Conservation (phyloP, 2,329 filamentous ascomycete genomes). For the Hypoxylon sp. region DNA sequence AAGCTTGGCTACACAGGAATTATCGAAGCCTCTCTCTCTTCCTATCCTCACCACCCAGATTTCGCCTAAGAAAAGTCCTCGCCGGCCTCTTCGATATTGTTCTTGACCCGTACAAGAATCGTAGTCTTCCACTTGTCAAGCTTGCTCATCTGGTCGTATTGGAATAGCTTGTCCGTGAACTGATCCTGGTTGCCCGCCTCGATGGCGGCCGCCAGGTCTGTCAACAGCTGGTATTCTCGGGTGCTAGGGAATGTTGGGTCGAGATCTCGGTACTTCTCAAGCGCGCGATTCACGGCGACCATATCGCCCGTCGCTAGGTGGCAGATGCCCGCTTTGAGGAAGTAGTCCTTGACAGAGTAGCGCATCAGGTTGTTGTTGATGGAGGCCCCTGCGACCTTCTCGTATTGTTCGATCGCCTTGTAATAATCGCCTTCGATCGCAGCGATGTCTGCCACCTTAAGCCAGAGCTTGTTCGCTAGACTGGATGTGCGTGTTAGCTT, state of each 20-base stretch:
- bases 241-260: conserved; percentile 82
- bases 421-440: conserved; percentile 87
- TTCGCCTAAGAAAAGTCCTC: conserved; percentile 51
- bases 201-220: conserved; percentile 80
- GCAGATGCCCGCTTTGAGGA: conserved; percentile 93
- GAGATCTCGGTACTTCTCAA: conserved; percentile 84
- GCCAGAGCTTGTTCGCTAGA: conserved; percentile 91
- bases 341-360: conserved; percentile 95
- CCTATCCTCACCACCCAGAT: conserved; percentile 16
- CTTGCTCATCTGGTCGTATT: conserved; percentile 92
- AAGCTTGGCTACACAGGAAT: conserved; percentile 11
- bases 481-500: conserved; percentile 57
- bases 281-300: conserved; percentile 81
- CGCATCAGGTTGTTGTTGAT: conserved; percentile 93
- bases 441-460: conserved; percentile 90
- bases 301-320: conserved; percentile 80
- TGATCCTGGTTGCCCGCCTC: conserved; percentile 83
- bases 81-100: conserved; percentile 73
- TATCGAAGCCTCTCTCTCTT: conserved; percentile 18
- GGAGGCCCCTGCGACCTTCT: conserved; percentile 81
- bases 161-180: conserved; percentile 87
- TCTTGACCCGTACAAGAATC: conserved; percentile 85
- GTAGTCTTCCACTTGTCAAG: conserved; percentile 98
- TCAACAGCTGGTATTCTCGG: conserved; percentile 84
- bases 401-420: conserved; percentile 84